phyloP scores from a whole-genome alignment of 2,329 filamentous ascomycete genomes.

The Metarhizium brunneum region DNA sequence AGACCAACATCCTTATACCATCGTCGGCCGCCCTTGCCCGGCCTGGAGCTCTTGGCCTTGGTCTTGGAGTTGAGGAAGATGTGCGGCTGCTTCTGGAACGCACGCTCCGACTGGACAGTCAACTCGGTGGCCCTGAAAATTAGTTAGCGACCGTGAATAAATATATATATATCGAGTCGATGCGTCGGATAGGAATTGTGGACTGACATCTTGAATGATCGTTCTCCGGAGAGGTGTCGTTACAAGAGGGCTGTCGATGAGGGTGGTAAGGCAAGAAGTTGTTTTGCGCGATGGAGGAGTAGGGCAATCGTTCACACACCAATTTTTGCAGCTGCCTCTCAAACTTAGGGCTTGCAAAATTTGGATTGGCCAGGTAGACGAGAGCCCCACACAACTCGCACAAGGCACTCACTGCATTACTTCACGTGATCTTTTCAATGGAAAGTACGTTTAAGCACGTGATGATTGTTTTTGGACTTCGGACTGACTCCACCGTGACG shows the following conservation, averaged over 20 bases:
- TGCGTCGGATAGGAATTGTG: conserved; percentile 3
- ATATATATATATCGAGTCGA: neutral
- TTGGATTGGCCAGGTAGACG: conserved; percentile 23
- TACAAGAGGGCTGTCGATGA: conserved; percentile 29
- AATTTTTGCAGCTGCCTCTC: conserved; percentile 22
- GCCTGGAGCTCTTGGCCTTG: conserved; percentile 74
- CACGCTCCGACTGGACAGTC: conserved; percentile 99
- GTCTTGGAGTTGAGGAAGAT: conserved; percentile 98
- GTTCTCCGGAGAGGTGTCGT: conserved; percentile 29
- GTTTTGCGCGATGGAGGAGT: conserved; percentile 28
- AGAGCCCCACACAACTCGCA: conserved; percentile 8
- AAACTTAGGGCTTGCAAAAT: conserved; percentile 33
- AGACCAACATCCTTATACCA: conserved; percentile 99
- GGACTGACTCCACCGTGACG: too few species aligned
- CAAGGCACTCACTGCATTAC: neutral
- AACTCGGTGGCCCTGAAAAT: conserved; percentile 88
- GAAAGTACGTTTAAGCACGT: too few species aligned
- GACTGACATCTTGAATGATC: conserved; percentile 36
- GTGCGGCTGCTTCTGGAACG: conserved; percentile 99
- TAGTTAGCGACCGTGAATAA: conserved; percentile 19
- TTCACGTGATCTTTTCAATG: conserved; percentile 17
- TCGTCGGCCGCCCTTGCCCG: conserved; percentile 88
- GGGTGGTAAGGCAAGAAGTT: conserved; percentile 24
- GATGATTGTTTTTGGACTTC: too few species aligned
- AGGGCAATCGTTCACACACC: conserved; percentile 26